Base-by-base conservation (phyloP, 495 filamentous ascomycete species). In the Wilcoxina mikolae region DNA sequence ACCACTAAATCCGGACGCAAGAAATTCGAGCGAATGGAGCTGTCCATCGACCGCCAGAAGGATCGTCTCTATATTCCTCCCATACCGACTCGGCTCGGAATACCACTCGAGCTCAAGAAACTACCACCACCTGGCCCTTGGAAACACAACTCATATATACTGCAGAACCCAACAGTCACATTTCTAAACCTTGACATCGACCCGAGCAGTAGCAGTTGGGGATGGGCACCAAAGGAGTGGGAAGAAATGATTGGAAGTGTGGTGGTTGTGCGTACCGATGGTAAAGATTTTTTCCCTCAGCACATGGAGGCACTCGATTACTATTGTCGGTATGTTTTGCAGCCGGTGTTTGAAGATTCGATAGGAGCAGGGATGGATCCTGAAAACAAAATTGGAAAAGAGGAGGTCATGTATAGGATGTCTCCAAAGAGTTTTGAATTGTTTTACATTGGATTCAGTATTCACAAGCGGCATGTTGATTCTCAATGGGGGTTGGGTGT, bases 21-120 rank as follows among this genome's bases (percentile, higher is more conserved):
- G n/a, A 47, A 56, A 12, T 69, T 67, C 26, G 62, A 68, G 47
- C 55, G 58, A 20, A 49, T 67, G 18, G 56, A 68, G 12, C 26
- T 68, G 27, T 29, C 61, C 20, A n/a, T 10, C 28, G 20, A 54
- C 24, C 56, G 54, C 44, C 10, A 10, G 10, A 18, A 20, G 9
- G 4, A 43, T 9, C 17, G 39, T 20, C 20, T 7, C 31, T 7
- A 9, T 9, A 20, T 43, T 43, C 39, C 39, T 9, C 39, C 39
- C 10, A 5, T 43, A 20, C 56, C 57, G 27, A 52, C 43, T n/a
- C 45, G 31, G 23, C 27, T 59, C 23, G 57, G 39, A 23, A 27
- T 56, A 2, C 52, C 49, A 2, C 55, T 59, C 20, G 17, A 25
- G 15, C 20, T 59, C 4, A 46, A 1, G n/a, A 52, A 25, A n/a